A percentile compares a stretch with the other conserved stretches of the same genome.
Evolutionary conservation across 345 rosid species (phyloP).

Genomic region (Hevea brasiliensis): DNA sequence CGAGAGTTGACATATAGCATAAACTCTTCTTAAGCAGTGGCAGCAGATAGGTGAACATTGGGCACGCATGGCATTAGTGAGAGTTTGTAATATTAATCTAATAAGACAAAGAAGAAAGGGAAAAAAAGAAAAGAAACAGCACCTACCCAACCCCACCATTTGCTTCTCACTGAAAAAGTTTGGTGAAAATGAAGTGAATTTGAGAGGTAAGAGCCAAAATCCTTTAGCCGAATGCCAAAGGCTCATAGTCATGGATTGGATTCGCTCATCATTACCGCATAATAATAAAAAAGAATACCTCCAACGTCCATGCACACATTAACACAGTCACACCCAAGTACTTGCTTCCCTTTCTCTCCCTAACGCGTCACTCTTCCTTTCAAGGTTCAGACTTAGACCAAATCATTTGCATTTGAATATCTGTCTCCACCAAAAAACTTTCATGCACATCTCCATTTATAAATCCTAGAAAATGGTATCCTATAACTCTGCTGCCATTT

Average conservation of each 20-base stretch:
- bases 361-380: constrained; percentile 23
- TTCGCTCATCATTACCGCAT: constrained; percentile 46
- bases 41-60: too few relatives aligned
- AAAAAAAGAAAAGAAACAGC: neutral
- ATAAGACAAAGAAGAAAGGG: too few relatives aligned
- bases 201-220: neutral
- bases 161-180: constrained; percentile 22
- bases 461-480: too few relatives aligned
- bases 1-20: too few relatives aligned
- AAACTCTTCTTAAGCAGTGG: too few relatives aligned
- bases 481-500: too few relatives aligned
- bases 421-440: constrained; percentile 41
- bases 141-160: constrained; percentile 10
- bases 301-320: constrained; percentile 30
- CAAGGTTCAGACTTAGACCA: constrained; percentile 32
- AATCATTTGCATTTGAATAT: constrained; percentile 55
- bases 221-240: neutral
- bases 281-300: constrained; percentile 38
- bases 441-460: constrained; percentile 52
- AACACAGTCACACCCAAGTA: constrained; percentile 8
- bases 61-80: too few relatives aligned
- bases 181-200: constrained; percentile 28
- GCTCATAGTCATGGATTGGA: constrained; percentile 21
- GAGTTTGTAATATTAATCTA: too few relatives aligned
- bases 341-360: constrained; percentile 21